These are phyloP conservation scores for Phaeosphaeria sp. DNA, from an alignment of 2,329 filamentous ascomycete species.

Conservation along the genomic window DNA sequence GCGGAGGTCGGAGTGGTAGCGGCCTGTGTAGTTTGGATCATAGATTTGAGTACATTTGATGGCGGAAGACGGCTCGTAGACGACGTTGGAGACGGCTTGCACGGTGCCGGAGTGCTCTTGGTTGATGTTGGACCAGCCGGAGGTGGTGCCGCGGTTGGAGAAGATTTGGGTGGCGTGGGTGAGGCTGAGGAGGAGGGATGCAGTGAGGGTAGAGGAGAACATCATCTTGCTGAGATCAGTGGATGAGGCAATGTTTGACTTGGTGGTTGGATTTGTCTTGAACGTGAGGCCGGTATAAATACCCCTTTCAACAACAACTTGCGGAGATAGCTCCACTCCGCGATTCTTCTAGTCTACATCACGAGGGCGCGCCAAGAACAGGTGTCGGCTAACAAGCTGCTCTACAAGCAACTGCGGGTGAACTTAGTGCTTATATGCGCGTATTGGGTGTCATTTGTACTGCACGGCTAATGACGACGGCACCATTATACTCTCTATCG, in stretches of 20 bases:
- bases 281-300: not conserved
- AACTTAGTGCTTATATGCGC: too few species aligned
- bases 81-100: not conserved
- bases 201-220: not conserved
- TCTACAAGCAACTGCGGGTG: too few species aligned
- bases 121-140: not conserved
- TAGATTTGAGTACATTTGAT: not conserved
- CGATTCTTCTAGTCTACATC: not conserved
- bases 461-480: too few species aligned
- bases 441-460: too few species aligned
- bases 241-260: not conserved
- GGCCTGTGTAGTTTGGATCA: not conserved
- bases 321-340: not conserved
- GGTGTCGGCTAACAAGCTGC: too few species aligned
- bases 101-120: not conserved
- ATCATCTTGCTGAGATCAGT: not conserved
- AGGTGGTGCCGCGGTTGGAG: not conserved
- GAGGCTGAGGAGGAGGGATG: not conserved
- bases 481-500: too few species aligned
- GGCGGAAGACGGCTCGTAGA: not conserved
- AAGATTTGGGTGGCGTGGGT: not conserved
- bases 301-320: not conserved
- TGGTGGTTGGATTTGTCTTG: not conserved
- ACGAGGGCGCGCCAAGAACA: not conserved
- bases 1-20: not conserved